A percentile compares a stretch with the other conserved stretches of the same genome.
phyloP scores from a whole-genome alignment of 352 stramenopile species.

The Phytophthora sansomeana region DNA sequence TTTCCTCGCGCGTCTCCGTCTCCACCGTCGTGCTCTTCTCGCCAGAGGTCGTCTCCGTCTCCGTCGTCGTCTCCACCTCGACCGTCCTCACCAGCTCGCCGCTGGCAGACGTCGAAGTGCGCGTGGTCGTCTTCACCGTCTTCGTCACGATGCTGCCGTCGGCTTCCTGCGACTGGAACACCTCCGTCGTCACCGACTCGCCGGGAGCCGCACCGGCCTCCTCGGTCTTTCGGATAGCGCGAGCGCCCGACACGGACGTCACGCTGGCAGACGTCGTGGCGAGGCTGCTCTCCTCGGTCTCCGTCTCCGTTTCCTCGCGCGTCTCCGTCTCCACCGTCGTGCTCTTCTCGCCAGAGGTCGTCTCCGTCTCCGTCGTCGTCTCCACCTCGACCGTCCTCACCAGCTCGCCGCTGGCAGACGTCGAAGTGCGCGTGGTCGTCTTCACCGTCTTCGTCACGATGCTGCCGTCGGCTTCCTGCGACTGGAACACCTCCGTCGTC shows the following conservation, averaged over 20 bases:
- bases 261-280: slow-evolving; percentile 1
- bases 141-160: slow-evolving; percentile 29
- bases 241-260: slow-evolving; percentile 11
- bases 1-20: slow-evolving; percentile 15
- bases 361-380: slow-evolving; percentile 29
- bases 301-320: slow-evolving; percentile 21
- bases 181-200: slow-evolving; percentile 27
- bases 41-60: slow-evolving; percentile 17
- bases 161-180: slow-evolving; percentile 22
- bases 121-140: slow-evolving; percentile 19
- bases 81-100: slow-evolving; percentile 22
- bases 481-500: slow-evolving; percentile 33
- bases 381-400: slow-evolving; percentile 26
- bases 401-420: slow-evolving; percentile 20
- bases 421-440: slow-evolving; percentile 18
- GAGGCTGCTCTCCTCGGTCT: slow-evolving; percentile 21
- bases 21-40: slow-evolving; percentile 21
- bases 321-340: slow-evolving; percentile 30
- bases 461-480: slow-evolving; percentile 24
- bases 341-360: slow-evolving; percentile 28
- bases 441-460: slow-evolving; percentile 30
- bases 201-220: slow-evolving; percentile 17
- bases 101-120: slow-evolving; percentile 19
- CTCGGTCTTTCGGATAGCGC: slow-evolving; percentile 15
- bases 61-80: slow-evolving; percentile 21